These are phyloP conservation scores for Metschnikowia sp. DNA, from an alignment of 805 yeast species.

Conservation along the genomic window DNA sequence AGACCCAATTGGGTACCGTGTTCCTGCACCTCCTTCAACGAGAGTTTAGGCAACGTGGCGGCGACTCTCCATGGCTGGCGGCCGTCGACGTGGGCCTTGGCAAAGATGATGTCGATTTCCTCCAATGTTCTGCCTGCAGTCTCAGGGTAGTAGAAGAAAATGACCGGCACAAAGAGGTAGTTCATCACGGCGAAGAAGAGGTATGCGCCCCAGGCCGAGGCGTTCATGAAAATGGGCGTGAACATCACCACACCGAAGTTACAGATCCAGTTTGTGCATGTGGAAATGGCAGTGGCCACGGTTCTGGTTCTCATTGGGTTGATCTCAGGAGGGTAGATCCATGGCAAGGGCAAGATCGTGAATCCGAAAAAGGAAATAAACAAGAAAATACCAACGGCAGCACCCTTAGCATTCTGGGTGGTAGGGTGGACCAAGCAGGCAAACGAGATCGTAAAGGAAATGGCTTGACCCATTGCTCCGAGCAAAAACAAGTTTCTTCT, in stretches of 20 bases:
- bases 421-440: constrained; percentile 36
- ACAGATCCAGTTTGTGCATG: constrained; percentile 44
- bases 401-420: constrained; percentile 38
- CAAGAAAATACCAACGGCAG: constrained; percentile 45
- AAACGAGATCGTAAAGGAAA: constrained; percentile 39
- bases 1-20: constrained; percentile 60
- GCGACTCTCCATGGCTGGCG: constrained; percentile 64
- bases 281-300: constrained; percentile 40
- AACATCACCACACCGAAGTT: constrained; percentile 47
- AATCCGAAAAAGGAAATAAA: constrained; percentile 43
- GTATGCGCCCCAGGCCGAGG: constrained; percentile 40
- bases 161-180: constrained; percentile 49
- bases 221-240: constrained; percentile 40
- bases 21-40: constrained; percentile 54
- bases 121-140: constrained; percentile 45
- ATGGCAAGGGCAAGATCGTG: constrained; percentile 44
- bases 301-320: constrained; percentile 48
- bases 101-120: constrained; percentile 56
- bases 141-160: constrained; percentile 49
- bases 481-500: constrained; percentile 44
- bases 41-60: constrained; percentile 54
- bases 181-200: constrained; percentile 40
- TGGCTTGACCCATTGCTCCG: constrained; percentile 43
- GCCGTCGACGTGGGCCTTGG: constrained; percentile 57
- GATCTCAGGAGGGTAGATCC: constrained; percentile 47